These are phyloP conservation scores for Neostapfia colusana DNA, from an alignment of 176 grass and related monocot species.

Conservation along the genomic window DNA sequence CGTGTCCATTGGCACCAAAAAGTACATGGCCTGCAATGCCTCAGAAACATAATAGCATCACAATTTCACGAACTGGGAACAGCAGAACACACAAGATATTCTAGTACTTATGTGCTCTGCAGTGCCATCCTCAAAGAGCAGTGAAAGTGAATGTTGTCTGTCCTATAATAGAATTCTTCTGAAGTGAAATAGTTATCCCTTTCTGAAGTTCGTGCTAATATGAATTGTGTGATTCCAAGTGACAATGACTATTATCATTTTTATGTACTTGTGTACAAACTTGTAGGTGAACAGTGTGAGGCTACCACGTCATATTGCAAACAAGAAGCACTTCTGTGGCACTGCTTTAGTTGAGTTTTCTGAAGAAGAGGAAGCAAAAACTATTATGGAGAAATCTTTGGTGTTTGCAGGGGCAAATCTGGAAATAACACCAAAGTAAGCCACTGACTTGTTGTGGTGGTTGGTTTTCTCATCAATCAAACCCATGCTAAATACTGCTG, in stretches of 20 bases:
- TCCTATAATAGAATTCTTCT: background rate
- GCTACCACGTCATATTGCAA: conserved; percentile 63
- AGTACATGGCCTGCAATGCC: too few relatives aligned
- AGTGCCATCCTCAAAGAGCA: background rate
- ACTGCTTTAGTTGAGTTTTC: conserved; percentile 81
- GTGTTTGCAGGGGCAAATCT: conserved; percentile 57
- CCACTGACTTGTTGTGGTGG: background rate
- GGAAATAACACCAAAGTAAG: conserved; percentile 70
- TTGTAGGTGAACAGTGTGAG: conserved; percentile 81
- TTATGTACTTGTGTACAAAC: background rate
- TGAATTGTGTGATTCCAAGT: background rate
- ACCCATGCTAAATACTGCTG: background rate
- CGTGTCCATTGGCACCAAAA: too few relatives aligned
- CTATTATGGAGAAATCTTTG: conserved; percentile 40
- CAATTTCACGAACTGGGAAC: too few relatives aligned
- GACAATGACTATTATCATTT: background rate
- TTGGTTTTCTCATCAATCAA: background rate
- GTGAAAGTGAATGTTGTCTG: background rate
- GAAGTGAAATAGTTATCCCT: background rate
- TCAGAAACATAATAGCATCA: too few relatives aligned
- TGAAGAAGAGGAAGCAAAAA: conserved; percentile 66
- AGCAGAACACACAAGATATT: too few relatives aligned
- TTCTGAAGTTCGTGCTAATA: background rate
- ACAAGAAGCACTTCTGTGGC: conserved; percentile 68
- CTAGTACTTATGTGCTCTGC: background rate